Percentiles rank a stretch among this genome's conserved stretches.
These are phyloP conservation scores for Fusarium xyrophilum DNA, from an alignment of 2,329 filamentous ascomycete species.

Conservation along the genomic window DNA sequence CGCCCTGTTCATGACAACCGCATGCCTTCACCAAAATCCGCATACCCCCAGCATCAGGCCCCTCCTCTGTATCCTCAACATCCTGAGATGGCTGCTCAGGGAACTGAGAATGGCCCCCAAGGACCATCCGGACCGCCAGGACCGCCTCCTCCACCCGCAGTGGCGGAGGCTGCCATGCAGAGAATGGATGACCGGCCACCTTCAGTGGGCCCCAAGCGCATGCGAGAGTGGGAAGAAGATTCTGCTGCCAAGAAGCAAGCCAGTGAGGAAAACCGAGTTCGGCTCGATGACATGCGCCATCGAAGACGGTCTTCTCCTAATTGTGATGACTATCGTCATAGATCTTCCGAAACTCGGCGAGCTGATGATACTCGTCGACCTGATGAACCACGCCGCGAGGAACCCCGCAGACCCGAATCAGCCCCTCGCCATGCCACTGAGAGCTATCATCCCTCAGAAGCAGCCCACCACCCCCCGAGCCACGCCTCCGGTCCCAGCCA, in stretches of 20 bases:
- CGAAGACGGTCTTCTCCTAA: slow-evolving; percentile 80
- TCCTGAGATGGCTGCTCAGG: slow-evolving; percentile 64
- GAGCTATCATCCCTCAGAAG: slow-evolving; percentile 89
- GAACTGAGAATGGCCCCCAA: slow-evolving; percentile 62
- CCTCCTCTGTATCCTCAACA: slow-evolving; percentile 70
- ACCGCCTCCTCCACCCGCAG: slow-evolving; percentile 56
- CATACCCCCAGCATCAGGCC: slow-evolving; percentile 78
- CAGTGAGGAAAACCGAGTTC: slow-evolving; percentile 85
- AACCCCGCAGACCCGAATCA: slow-evolving; percentile 61
- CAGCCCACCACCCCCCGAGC: slow-evolving; percentile 75
- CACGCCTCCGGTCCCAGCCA: slow-evolving; percentile 62
- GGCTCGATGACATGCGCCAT: slow-evolving; percentile 82
- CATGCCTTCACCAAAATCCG: slow-evolving; percentile 88
- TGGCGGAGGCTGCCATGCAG: slow-evolving; percentile 71
- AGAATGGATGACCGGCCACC: slow-evolving; percentile 73
- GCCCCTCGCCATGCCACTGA: slow-evolving; percentile 77
- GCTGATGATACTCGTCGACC: slow-evolving; percentile 68
- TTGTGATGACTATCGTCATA: slow-evolving; percentile 73
- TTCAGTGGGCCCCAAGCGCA: slow-evolving; percentile 82
- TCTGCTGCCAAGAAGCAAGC: slow-evolving; percentile 80
- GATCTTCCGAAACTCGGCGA: slow-evolving; percentile 75
- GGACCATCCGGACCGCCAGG: slow-evolving; percentile 31
- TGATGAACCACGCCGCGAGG: slow-evolving; percentile 69
- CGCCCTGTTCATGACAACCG: slow-evolving; percentile 83
- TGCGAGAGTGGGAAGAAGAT: slow-evolving; percentile 93